Conservation (phyloP, 1,139 yeast genomes). For the Suhomyces kunorum region DNA sequence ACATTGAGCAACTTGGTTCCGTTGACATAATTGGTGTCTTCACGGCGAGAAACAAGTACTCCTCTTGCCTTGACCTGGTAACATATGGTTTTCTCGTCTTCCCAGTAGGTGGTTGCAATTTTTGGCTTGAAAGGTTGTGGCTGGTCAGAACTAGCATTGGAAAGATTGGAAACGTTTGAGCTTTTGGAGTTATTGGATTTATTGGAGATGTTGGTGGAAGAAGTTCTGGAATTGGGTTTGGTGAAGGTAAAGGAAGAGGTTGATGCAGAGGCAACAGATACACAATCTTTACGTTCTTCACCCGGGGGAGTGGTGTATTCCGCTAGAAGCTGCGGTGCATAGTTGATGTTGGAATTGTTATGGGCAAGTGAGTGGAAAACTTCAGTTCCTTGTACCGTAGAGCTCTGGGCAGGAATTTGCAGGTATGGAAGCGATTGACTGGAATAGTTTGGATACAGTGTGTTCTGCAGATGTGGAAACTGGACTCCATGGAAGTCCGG, state of each 20-base stretch:
- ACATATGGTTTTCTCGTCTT: conserved; percentile 48
- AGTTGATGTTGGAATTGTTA: neutral
- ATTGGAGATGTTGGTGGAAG: too few relatives aligned
- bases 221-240: too few relatives aligned
- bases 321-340: neutral
- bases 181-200: too few relatives aligned
- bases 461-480: neutral
- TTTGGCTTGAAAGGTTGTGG: conserved; percentile 33
- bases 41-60: conserved; percentile 50
- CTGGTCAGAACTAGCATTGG: conserved; percentile 5
- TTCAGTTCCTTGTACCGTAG: neutral
- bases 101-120: conserved; percentile 51
- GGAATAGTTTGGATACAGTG: neutral
- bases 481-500: neutral
- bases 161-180: conserved; percentile 2
- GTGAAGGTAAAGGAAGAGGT: too few relatives aligned
- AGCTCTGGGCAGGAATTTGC: neutral
- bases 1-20: conserved; percentile 59
- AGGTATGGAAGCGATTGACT: neutral
- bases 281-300: neutral
- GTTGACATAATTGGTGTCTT: conserved; percentile 53
- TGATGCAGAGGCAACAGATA: neutral
- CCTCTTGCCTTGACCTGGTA: conserved; percentile 52
- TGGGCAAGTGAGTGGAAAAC: neutral
- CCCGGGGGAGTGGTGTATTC: neutral